These are phyloP conservation scores for Cornus controversa DNA, from an alignment of 148 eudicot genomes.

Conservation along the genomic window DNA sequence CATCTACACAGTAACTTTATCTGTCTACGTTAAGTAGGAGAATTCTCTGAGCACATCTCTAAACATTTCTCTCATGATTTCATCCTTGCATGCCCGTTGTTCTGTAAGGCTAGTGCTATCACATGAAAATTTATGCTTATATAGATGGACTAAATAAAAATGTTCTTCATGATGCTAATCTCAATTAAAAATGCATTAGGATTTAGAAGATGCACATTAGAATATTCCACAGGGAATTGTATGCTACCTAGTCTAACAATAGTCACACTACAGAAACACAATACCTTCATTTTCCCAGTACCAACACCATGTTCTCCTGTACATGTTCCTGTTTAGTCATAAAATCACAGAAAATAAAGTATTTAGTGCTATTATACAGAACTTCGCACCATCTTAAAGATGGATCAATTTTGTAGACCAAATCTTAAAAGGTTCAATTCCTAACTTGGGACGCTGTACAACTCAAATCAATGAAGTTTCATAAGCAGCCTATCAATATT, in stretches of 20 bases:
- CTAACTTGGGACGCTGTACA: too few relatives aligned
- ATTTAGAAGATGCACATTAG: too few relatives aligned
- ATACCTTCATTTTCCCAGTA: slow-evolving; percentile 97
- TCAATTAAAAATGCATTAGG: neutral
- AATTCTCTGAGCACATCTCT: neutral
- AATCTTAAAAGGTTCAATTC: neutral
- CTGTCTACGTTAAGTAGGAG: neutral
- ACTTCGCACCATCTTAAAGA: neutral
- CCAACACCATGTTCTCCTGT: slow-evolving; percentile 99
- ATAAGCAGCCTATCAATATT: too few relatives aligned
- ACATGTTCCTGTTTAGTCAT: slow-evolving; percentile 68
- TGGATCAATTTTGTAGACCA: neutral
- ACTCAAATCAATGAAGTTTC: too few relatives aligned
- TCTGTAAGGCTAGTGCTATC: neutral
- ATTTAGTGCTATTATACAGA: neutral
- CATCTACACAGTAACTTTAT: neutral
- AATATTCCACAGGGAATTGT: too few relatives aligned
- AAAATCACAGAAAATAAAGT: slow-evolving; percentile 9
- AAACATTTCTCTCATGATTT: neutral
- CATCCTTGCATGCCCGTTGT: neutral
- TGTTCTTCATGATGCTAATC: neutral
- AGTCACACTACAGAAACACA: too few relatives aligned
- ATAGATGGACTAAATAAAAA: neutral
- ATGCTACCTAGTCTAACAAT: too few relatives aligned
- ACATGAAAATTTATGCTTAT: neutral